Evolutionary conservation across 345 rosid species (phyloP).

Genomic region (rapeseed (Brassica napus)): Da-Ae NC_063440.1:17775001-17775500

Average conservation of each 20-base stretch:
- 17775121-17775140: conserved; percentile 19
- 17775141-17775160: background rate
- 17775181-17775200: background rate
- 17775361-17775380: background rate
- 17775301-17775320: background rate
- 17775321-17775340: conserved; percentile 21
- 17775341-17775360: background rate
- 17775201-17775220: background rate
- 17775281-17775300: background rate
- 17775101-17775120: conserved; percentile 8
- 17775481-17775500: conserved; percentile 16
- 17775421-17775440: conserved; percentile 26
- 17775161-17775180: conserved; percentile 8
- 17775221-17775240: conserved; percentile 18
- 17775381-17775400: conserved; percentile 35
- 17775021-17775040: background rate
- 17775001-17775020: background rate
- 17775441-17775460: conserved; percentile 24
- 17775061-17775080: background rate
- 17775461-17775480: conserved; percentile 32
- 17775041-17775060: conserved; percentile 19
- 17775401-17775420: conserved; percentile 30
- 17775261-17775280: background rate
- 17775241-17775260: conserved; percentile 19
- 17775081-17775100: conserved; percentile 14